Evolutionary conservation across 2,329 filamentous ascomycete species (phyloP), one percentile per base, ranked within the genome.

Genomic region (Botryotinia narcissicola): DNA sequence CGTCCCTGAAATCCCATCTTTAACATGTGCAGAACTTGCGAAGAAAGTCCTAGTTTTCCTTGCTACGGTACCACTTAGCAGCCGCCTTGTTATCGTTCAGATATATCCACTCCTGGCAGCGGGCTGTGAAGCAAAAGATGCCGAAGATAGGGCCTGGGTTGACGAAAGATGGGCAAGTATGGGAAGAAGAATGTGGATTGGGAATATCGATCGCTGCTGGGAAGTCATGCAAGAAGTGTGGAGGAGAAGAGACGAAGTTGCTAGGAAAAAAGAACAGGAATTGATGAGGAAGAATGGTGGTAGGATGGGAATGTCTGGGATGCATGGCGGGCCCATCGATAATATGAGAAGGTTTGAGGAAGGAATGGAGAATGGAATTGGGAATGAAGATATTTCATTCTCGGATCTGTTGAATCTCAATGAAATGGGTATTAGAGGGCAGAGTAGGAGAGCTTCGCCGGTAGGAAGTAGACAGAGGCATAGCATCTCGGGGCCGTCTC

Each of bases 31-130:
- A 12, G 85, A 87, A 40, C 83, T 92, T 14, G 89, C 91, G 0
- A 88, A 90, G 78, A 87, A 88, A 64, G 87, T 90, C 1, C 81
- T 93, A 70, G 84, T 87, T 35, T 86, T 88, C 69, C 82, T 93
- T 4, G 90, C 89, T 4, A 90, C 88, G 0, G 89, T 93, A 0
- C 89, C 90, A 1, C 81, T 88, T 2, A 86, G 84, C 18, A 91
- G 89, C 51, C 86, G 90, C 14, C 86, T 90, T 0, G 87, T 89
- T 29, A 91, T 92, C 63, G 87, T 92, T 3, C 91, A 93, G 57
- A 91, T 92, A 73, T 93, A 90, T 76, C 91, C 91, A 1, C 85
- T 93, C 1, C 84, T 92, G 75, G 89, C 88, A 0, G 91, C 91
- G 4, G 90, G 90, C 2, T 91, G 89, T 76, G 91, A 92, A 80